Base-by-base conservation (phyloP, 2,329 filamentous ascomycete genomes). In the Echinosphaeria canescens region DNA sequence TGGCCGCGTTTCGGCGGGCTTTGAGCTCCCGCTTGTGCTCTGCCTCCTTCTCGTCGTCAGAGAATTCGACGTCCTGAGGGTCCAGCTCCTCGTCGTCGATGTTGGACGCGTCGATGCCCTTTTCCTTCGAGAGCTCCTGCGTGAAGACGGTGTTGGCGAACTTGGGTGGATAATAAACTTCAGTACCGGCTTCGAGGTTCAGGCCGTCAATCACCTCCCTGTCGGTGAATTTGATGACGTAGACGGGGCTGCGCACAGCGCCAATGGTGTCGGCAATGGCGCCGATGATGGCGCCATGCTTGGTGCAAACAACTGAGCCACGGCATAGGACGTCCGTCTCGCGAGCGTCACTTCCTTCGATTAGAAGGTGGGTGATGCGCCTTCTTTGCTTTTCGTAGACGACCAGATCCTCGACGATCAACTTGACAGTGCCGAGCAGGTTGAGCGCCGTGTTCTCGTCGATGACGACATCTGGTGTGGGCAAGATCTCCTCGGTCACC, bases 41-140 rank as follows among this genome's bases (percentile, higher is more conserved):
- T 6, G 75, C 75, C 48, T 98, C 88, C 37, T 79, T 76, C 49
- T 98, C 88, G 40, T 98, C 88, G 37, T 98, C 88, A 0, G 85
- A 93, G 46, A 95, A 95, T 43, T 95, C 88, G 38, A 81, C 65
- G 44, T 95, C 85, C 20, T 91, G 79, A 17, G 76, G 74, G 11
- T 54, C 70, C 6, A 82, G 63, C 50, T 95, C 85, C 46, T 98
- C 88, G 37, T 95, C 88, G 47, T 92, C 76, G 29, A 92, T 62
- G 43, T 95, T 95, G 27, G 81, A 91, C 7, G 88, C 85, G 47
- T 98, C 88, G 8, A 81, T 88, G 31, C 82, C 81, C 51, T 91
- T 95, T 40, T 75, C 45, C 27, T 59, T 62, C 47, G 75, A 76
- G 30, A 95, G 54, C 5, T 74, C 69, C 44, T 88, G 66, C 0